A percentile compares a stretch with the other conserved stretches of the same genome.
Conservation (phyloP, 2,329 filamentous ascomycete genomes). For the Hypocreales sp. region DNA sequence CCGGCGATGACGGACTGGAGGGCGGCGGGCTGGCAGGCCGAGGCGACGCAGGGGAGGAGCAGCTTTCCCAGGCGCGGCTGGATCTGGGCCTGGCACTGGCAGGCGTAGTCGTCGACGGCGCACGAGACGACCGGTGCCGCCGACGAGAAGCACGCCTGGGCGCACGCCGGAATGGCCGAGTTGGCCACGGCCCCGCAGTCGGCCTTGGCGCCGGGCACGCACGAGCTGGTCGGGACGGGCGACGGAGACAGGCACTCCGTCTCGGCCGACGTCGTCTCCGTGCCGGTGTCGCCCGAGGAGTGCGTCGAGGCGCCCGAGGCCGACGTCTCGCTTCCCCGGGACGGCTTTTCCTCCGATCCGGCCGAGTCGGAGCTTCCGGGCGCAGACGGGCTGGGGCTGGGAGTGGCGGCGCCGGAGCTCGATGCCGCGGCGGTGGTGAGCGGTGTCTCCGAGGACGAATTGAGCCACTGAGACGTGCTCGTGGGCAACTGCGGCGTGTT, state of each 20-base stretch:
- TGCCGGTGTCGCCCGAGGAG: too few relatives aligned
- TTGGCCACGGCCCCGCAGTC: slow-evolving; percentile 12
- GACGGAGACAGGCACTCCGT: too few relatives aligned
- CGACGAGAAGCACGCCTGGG: slow-evolving; percentile 11
- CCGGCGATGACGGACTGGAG: slow-evolving; percentile 12
- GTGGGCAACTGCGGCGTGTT: slow-evolving; percentile 7
- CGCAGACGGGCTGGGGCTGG: not conserved
- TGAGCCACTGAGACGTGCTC: too few relatives aligned
- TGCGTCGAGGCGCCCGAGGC: slow-evolving; percentile 1
- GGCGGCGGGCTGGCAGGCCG: slow-evolving; percentile 9
- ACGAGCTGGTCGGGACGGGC: too few relatives aligned
- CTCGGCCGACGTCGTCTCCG: too few relatives aligned
- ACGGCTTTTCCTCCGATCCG: too few relatives aligned
- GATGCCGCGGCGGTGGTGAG: too few relatives aligned
- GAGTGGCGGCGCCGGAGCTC: not conserved
- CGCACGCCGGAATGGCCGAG: slow-evolving; percentile 11
- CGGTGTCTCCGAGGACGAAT: too few relatives aligned
- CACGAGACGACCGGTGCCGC: slow-evolving; percentile 11
- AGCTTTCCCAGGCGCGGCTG: slow-evolving; percentile 9
- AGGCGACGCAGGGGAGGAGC: slow-evolving; percentile 13
- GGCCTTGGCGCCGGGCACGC: slow-evolving; percentile 3
- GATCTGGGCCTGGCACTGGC: slow-evolving; percentile 11
- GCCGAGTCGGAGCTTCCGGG: too few relatives aligned
- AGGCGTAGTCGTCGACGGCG: slow-evolving; percentile 11
- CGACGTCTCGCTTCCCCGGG: not conserved